Percentiles rank a stretch among this genome's conserved stretches.
These are phyloP conservation scores for Sorghum bicolor DNA, from an alignment of 176 grass and related monocot genomes.

Conservation along the genomic window DNA sequence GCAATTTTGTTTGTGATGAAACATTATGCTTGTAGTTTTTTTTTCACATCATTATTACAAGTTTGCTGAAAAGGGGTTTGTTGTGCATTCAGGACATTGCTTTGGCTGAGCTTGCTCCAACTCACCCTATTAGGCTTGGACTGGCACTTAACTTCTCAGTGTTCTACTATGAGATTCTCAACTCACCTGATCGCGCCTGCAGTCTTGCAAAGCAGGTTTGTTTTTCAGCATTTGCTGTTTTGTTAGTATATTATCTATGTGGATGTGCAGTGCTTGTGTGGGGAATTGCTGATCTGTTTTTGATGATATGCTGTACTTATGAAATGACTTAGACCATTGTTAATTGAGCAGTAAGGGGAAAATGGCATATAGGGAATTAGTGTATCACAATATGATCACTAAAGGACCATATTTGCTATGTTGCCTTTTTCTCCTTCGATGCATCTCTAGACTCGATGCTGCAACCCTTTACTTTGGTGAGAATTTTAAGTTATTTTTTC, in stretches of 20 bases:
- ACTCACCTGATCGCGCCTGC: slow-evolving; percentile 79
- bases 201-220: slow-evolving; percentile 78
- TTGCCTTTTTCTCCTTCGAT: neutral
- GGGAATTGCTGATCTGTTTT: neutral
- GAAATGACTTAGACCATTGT: neutral
- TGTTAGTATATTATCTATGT: neutral
- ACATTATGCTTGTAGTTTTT: neutral
- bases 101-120: slow-evolving; percentile 66
- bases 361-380: neutral
- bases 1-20: neutral
- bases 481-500: neutral
- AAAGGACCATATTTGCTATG: neutral
- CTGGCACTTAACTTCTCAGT: slow-evolving; percentile 82
- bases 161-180: slow-evolving; percentile 91
- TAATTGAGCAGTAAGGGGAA: neutral
- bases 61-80: slow-evolving; percentile 7
- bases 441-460: neutral
- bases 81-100: slow-evolving; percentile 64
- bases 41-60: neutral
- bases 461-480: neutral
- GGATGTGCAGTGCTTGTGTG: neutral
- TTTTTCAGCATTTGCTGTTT: slow-evolving; percentile 19
- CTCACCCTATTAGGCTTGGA: slow-evolving; percentile 72
- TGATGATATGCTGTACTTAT: neutral
- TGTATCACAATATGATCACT: neutral